Percentiles rank a stretch among this genome's conserved stretches.
These are phyloP conservation scores for Saturnispora diversa DNA, from an alignment of 805 yeast genomes.

Conservation along the genomic window DNA sequence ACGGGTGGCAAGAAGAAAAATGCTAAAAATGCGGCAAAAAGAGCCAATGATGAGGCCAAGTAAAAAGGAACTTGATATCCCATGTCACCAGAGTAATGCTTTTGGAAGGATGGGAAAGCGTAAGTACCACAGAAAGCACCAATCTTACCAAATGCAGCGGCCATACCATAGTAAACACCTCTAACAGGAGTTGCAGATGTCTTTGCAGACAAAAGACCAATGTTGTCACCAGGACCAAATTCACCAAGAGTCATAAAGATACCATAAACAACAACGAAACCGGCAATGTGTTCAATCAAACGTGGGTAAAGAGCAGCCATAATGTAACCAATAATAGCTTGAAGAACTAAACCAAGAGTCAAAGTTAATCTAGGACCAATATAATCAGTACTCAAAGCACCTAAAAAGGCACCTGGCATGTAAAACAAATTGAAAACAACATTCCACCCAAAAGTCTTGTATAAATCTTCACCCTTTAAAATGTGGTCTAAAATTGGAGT, in stretches of 20 bases:
- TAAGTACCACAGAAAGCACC: constrained; percentile 92
- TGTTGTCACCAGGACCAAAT: constrained; percentile 90
- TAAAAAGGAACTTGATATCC: constrained; percentile 77
- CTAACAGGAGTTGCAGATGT: constrained; percentile 81
- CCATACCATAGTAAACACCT: constrained; percentile 85
- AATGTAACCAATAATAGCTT: constrained; percentile 72
- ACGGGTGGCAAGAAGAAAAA: constrained; percentile 69
- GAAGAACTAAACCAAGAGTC: constrained; percentile 57
- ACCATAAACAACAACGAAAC: constrained; percentile 81
- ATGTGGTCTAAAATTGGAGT: constrained; percentile 55
- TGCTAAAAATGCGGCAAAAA: constrained; percentile 62
- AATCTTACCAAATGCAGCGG: constrained; percentile 85
- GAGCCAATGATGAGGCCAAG: constrained; percentile 69
- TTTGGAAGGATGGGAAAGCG: constrained; percentile 75
- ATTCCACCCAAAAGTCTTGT: constrained; percentile 85
- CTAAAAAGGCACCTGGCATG: constrained; percentile 82
- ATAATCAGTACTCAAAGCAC: constrained; percentile 80
- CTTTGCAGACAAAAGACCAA: constrained; percentile 81
- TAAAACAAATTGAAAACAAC: constrained; percentile 82
- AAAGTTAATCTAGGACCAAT: constrained; percentile 86
- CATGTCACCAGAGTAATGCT: constrained; percentile 46
- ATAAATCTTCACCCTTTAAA: constrained; percentile 53
- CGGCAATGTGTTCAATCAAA: constrained; percentile 58
- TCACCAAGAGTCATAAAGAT: constrained; percentile 83
- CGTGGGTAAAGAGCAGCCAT: constrained; percentile 65